phyloP scores from a whole-genome alignment of 2,329 filamentous ascomycete species.

The Phoma sp. region DNA sequence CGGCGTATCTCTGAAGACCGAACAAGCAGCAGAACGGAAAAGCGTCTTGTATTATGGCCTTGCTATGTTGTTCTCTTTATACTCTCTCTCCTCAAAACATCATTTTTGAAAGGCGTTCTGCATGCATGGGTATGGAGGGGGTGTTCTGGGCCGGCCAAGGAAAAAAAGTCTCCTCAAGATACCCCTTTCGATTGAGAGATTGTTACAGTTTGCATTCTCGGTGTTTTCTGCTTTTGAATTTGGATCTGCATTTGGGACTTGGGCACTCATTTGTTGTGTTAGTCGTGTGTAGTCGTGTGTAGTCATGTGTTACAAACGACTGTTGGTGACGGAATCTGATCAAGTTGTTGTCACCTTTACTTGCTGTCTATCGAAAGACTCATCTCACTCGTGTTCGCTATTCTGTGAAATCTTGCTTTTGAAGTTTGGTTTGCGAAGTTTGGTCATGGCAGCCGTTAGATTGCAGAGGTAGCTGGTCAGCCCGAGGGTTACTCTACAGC shows the following conservation, averaged over 20 bases:
- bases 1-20: neutral
- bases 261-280: no score
- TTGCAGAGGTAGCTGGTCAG: neutral
- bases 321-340: no score
- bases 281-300: no score
- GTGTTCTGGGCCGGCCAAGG: conserved; percentile 10
- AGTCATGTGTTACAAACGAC: no score
- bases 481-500: no score
- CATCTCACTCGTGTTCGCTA: no score
- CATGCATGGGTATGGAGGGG: conserved; percentile 6
- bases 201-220: conserved; percentile 3
- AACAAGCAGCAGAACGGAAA: neutral
- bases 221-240: neutral
- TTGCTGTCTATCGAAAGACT: no score
- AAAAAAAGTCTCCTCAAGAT: conserved; percentile 22
- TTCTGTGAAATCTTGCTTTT: neutral
- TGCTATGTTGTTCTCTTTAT: neutral
- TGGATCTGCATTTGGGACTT: no score
- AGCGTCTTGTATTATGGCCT: neutral
- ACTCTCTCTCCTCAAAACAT: neutral
- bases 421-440: neutral
- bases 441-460: neutral
- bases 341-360: no score
- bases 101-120: conserved; percentile 3
- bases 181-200: conserved; percentile 9